Percentiles rank a stretch among this genome's conserved stretches.
phyloP scores from a whole-genome alignment of 116 monocot genomes.

The Papilionanthe hybrid region DNA sequence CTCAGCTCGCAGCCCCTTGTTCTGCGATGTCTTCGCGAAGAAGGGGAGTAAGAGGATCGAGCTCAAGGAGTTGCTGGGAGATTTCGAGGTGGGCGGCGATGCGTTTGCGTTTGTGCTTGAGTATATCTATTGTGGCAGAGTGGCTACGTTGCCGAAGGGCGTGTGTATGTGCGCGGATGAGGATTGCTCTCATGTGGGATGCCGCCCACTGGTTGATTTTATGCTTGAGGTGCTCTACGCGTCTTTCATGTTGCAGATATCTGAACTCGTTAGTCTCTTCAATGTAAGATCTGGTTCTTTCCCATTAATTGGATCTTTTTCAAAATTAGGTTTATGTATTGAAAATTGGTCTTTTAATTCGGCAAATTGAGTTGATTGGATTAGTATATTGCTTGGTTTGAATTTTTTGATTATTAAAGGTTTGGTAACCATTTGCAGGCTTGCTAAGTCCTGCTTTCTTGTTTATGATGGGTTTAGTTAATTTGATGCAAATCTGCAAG shows the following conservation, averaged over 20 bases:
- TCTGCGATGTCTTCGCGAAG: conserved; percentile 42
- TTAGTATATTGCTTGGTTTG: background rate
- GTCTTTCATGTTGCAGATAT: conserved; percentile 52
- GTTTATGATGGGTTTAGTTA: too few relatives aligned
- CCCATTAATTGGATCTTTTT: background rate
- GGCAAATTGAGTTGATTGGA: too few relatives aligned
- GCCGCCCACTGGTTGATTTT: conserved; percentile 66
- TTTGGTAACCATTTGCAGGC: too few relatives aligned
- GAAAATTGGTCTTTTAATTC: background rate
- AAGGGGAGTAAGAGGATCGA: conserved; percentile 15
- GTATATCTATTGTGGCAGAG: conserved; percentile 60
- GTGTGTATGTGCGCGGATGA: conserved; percentile 61
- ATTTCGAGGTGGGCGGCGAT: conserved; percentile 38
- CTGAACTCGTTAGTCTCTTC: conserved; percentile 73
- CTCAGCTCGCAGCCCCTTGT: conserved; percentile 71
- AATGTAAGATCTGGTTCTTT: conserved; percentile 33
- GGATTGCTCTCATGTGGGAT: conserved; percentile 51
- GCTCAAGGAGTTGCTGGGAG: conserved; percentile 28
- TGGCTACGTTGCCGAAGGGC: conserved; percentile 35
- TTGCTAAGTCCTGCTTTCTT: too few relatives aligned
- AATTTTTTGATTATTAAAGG: too few relatives aligned
- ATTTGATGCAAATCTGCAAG: background rate
- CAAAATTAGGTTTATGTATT: background rate
- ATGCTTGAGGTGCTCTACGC: conserved; percentile 56
- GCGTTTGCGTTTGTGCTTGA: conserved; percentile 45